phyloP scores from a whole-genome alignment of 2,329 filamentous ascomycete genomes.

The Curvularia sp. region DNA sequence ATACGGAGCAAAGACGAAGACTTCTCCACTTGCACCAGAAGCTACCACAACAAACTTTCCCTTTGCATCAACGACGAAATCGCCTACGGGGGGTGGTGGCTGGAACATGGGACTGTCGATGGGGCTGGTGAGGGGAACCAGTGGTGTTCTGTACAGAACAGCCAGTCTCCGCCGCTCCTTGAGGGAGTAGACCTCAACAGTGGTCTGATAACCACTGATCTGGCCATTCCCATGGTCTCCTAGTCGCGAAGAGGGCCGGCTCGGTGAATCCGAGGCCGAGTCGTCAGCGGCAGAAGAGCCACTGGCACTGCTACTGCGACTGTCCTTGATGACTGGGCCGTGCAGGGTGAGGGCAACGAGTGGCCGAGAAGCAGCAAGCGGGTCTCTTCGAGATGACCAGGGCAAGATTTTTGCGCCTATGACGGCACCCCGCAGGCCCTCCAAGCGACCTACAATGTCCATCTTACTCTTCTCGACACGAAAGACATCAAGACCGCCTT shows the following conservation, averaged over 20 bases:
- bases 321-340: conserved; percentile 69
- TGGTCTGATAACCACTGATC: conserved; percentile 78
- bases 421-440: conserved; percentile 80
- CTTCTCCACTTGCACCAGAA: conserved; percentile 84
- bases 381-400: conserved; percentile 65
- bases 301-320: conserved; percentile 47
- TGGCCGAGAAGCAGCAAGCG: conserved; percentile 65
- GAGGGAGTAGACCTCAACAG: conserved; percentile 87
- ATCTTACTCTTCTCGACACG: conserved; percentile 74
- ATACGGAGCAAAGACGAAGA: conserved; percentile 70
- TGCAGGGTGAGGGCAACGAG: conserved; percentile 82
- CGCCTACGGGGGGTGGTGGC: conserved; percentile 73
- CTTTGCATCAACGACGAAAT: conserved; percentile 76
- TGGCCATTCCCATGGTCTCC: conserved; percentile 36
- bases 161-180: conserved; percentile 74
- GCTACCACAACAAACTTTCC: conserved; percentile 74
- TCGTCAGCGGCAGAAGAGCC: conserved; percentile 49
- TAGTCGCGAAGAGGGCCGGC: conserved; percentile 42
- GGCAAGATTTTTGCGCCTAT: conserved; percentile 83
- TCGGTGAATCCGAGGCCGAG: conserved; percentile 46
- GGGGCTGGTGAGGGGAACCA: conserved; percentile 65
- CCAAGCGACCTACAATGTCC: conserved; percentile 72
- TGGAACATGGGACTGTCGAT: conserved; percentile 67
- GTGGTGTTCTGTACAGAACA: conserved; percentile 74
- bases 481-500: conserved; percentile 80